A percentile compares a stretch with the other conserved stretches of the same genome.
Conservation (phyloP, 1,284 basidiomycete species). For the Coriolopsis trogii region DNA sequence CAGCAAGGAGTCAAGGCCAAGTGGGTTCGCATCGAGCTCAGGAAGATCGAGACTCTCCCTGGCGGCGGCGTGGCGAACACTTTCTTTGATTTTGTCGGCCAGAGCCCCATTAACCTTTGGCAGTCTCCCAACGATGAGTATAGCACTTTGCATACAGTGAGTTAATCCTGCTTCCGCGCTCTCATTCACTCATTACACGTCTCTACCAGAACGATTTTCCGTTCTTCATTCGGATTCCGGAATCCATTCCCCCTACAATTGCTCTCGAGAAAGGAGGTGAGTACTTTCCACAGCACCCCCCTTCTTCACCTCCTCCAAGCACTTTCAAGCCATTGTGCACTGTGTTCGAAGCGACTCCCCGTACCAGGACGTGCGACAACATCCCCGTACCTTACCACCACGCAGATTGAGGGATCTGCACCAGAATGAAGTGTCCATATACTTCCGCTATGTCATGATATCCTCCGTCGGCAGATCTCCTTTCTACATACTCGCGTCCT, state of each 20-base stretch:
- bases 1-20: slow-evolving; percentile 82
- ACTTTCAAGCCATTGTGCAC: too few relatives aligned
- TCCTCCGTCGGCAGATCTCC: neutral
- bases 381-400: too few relatives aligned
- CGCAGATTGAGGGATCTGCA: too few relatives aligned
- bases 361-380: too few relatives aligned
- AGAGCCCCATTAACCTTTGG: slow-evolving; percentile 74
- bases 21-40: slow-evolving; percentile 86
- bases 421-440: too few relatives aligned
- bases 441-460: neutral
- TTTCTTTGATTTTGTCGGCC: slow-evolving; percentile 73
- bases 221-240: slow-evolving; percentile 84
- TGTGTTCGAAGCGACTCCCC: too few relatives aligned
- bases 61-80: slow-evolving; percentile 68
- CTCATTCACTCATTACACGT: neutral
- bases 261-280: slow-evolving; percentile 71
- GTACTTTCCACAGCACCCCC: too few relatives aligned
- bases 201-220: slow-evolving; percentile 65
- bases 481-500: neutral
- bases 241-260: slow-evolving; percentile 82
- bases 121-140: slow-evolving; percentile 70
- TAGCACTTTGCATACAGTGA: slow-evolving; percentile 64
- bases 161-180: slow-evolving; percentile 29
- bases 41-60: slow-evolving; percentile 83
- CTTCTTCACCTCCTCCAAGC: too few relatives aligned